Evolutionary conservation across 2,329 filamentous ascomycete genomes (phyloP).

Genomic region (Cercospora zeae-maydis): DNA sequence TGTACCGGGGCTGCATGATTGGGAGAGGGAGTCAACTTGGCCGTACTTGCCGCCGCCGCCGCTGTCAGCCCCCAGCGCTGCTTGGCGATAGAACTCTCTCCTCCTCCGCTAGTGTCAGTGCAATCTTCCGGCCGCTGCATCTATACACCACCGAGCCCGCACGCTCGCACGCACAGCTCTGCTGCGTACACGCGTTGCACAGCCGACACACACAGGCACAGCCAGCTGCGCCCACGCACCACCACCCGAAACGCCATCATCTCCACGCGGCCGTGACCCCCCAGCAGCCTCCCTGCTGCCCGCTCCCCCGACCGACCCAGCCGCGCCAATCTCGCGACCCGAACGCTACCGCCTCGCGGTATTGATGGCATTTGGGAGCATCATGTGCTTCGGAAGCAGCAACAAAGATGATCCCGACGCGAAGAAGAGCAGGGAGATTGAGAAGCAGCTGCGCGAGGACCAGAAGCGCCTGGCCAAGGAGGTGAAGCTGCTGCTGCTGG

Average conservation of each 20-base stretch:
- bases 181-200: constrained; percentile 11
- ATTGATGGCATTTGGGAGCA: constrained; percentile 31
- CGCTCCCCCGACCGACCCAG: constrained; percentile 3
- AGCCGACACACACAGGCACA: background rate
- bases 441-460: constrained; percentile 78
- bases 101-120: background rate
- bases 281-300: background rate
- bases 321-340: background rate
- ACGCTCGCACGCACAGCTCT: background rate
- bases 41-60: background rate
- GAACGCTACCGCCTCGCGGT: constrained; percentile 1
- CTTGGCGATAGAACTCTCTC: background rate
- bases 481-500: constrained; percentile 89
- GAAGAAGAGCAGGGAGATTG: constrained; percentile 66
- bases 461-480: constrained; percentile 82
- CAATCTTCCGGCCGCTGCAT: constrained; percentile 2
- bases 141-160: background rate
- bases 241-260: constrained; percentile 2
- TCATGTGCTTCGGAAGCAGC: constrained; percentile 51
- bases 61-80: background rate
- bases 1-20: background rate
- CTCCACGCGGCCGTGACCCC: background rate
- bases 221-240: constrained; percentile 2
- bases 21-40: background rate
- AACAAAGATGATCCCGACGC: constrained; percentile 48